Base-by-base conservation (phyloP, 768 basidiomycete species). In the Naganishia friedmannii region DNA sequence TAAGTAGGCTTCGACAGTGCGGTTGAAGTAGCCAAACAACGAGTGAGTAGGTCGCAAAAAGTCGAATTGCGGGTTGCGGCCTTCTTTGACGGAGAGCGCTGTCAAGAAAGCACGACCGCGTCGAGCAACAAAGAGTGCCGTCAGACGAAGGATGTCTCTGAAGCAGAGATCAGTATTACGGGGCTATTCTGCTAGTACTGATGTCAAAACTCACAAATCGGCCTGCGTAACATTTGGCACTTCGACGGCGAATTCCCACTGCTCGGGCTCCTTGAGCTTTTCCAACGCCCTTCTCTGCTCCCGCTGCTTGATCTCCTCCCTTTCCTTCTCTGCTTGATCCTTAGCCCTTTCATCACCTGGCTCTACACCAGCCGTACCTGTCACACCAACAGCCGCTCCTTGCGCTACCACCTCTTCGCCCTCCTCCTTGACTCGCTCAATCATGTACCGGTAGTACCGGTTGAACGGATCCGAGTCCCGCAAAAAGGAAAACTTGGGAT, bases 401-500 rank as follows among this genome's bases (percentile, higher is more conserved):
- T 68, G 55, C n/a, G 76, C 74, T 34, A 75, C 75, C 21, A 57
- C 70, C 55, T 78, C 77, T 37, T 78, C 81, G 0, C 73, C 79
- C 68, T 79, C 81, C 71, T 83, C 87, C 65, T 86, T 83, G 72
- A 93, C 87, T 78, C 88, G 88, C 57, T 93, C 91, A 83, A 95
- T 87, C 78, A 90, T 88, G 84, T 94, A 88, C 78, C 91, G 88
- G 80, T 99, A 99, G 83, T 99, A 98, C 71, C 91, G 91, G 88
- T 98, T 92, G 84, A 96, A 99, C 74, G 96, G 92, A 85, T 99
- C 96, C 58, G 87, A 87, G 72, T 92, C 89, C 84, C 95, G 95
- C 81, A 99, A 87, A 85, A 99, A 99, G 69, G 95, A 93, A 85
- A 98, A 99, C 83, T 96, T 95, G 69, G 93, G 92, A 84, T 98